Evolutionary conservation across 106 monocot genomes (phyloP).

Genomic region (Platanthera zijinensis): DNA sequence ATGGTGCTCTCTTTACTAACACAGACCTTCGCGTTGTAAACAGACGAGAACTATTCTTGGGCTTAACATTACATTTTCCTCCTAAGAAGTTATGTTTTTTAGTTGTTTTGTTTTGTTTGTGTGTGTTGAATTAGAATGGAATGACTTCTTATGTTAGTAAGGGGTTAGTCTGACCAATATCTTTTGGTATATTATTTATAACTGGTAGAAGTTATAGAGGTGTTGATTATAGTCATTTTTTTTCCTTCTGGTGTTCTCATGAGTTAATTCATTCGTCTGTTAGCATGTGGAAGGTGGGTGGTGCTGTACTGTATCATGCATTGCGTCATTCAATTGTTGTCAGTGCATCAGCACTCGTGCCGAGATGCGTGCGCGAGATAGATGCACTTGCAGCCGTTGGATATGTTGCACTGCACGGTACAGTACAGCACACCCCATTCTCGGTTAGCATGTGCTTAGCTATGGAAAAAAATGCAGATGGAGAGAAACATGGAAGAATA

Average conservation of each 20-base stretch:
- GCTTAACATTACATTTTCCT: not conserved
- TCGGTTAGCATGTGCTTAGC: not conserved
- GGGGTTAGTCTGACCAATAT: not conserved
- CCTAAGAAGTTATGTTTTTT: not conserved
- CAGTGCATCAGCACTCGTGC: too few relatives aligned
- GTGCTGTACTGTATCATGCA: too few relatives aligned
- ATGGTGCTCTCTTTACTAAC: constrained; percentile 52
- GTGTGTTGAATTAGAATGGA: not conserved
- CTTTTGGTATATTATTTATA: not conserved
- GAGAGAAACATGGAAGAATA: not conserved
- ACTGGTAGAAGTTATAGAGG: not conserved
- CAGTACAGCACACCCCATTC: too few relatives aligned
- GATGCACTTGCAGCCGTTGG: too few relatives aligned
- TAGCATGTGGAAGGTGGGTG: too few relatives aligned
- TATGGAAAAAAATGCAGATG: not conserved
- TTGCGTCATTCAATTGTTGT: too few relatives aligned
- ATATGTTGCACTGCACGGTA: too few relatives aligned
- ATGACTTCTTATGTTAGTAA: not conserved
- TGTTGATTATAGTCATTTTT: not conserved
- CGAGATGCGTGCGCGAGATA: too few relatives aligned
- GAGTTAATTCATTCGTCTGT: not conserved
- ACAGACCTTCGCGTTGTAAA: constrained; percentile 33
- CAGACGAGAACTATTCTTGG: constrained; percentile 16
- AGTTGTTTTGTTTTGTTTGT: not conserved
- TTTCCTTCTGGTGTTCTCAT: not conserved